These are phyloP conservation scores for Kluyveromyces marxianus DNA, from an alignment of 1,139 yeast genomes.

Conservation along the genomic window DNA sequence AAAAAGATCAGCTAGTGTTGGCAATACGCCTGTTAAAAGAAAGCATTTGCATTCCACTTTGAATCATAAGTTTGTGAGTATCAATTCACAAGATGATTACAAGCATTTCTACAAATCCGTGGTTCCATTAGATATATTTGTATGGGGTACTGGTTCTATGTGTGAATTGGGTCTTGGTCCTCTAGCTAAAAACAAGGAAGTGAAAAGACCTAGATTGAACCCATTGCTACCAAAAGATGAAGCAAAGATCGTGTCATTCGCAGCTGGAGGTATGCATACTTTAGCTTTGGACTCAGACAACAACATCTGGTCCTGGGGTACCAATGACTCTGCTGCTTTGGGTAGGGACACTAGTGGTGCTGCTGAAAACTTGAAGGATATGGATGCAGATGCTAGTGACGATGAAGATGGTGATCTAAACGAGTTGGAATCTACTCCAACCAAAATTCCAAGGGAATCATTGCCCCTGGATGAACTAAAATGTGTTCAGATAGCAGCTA, in stretches of 20 bases:
- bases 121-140: conserved; percentile 63
- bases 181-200: conserved; percentile 76
- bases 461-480: conserved; percentile 38
- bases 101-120: conserved; percentile 24
- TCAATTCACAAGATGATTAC: conserved; percentile 26
- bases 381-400: conserved; percentile 47
- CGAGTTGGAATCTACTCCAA: conserved; percentile 84
- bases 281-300: conserved; percentile 71
- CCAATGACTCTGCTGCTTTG: conserved; percentile 82
- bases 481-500: conserved; percentile 81
- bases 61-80: conserved; percentile 19
- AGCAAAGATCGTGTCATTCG: conserved; percentile 69
- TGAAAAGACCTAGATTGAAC: conserved; percentile 88
- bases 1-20: conserved; percentile 19
- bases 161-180: conserved; percentile 97
- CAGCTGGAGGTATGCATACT: conserved; percentile 95
- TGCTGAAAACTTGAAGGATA: conserved; percentile 54
- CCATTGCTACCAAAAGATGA: conserved; percentile 58
- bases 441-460: conserved; percentile 46
- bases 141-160: conserved; percentile 96
- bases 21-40: conserved; percentile 13
- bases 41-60: conserved; percentile 21
- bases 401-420: conserved; percentile 79
- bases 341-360: conserved; percentile 77
- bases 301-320: conserved; percentile 95